A percentile compares a stretch with the other conserved stretches of the same genome.
These are phyloP conservation scores for Glutinoglossum americanum DNA, from an alignment of 495 filamentous ascomycete genomes.

Conservation along the genomic window DNA sequence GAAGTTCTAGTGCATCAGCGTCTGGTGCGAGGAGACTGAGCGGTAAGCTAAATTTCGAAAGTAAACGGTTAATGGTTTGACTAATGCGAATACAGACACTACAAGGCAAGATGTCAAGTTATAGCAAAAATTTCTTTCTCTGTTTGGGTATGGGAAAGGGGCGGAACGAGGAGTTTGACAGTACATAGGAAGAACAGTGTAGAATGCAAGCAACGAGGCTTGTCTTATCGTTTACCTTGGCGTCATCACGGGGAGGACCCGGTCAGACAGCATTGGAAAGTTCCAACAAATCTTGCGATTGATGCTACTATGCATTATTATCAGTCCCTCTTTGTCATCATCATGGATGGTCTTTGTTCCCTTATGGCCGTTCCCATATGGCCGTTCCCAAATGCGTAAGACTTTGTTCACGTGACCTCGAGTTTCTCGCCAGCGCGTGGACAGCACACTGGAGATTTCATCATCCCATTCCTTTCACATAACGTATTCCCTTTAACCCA, in stretches of 20 bases:
- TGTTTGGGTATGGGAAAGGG: no score
- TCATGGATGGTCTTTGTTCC: neutral
- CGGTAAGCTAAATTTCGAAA: neutral
- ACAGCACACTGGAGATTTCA: neutral
- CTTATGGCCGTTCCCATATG: neutral
- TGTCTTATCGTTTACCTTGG: neutral
- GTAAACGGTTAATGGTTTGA: neutral
- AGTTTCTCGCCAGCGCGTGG: neutral
- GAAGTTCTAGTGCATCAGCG: neutral
- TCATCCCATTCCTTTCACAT: neutral
- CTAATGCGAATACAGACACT: neutral
- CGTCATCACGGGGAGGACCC: neutral
- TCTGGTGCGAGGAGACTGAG: neutral
- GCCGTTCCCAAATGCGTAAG: neutral
- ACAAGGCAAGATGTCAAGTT: neutral
- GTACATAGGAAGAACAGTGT: no score
- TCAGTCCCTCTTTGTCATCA: neutral
- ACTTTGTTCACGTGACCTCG: neutral
- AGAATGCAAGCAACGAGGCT: neutral
- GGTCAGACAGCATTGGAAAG: no score
- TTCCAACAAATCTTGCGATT: no score
- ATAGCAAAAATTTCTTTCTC: no score
- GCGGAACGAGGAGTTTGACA: no score
- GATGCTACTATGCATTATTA: no score
- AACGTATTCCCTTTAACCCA: neutral